Conservation (phyloP, 257 asterid species). For the Solanum bukasovii region DNA sequence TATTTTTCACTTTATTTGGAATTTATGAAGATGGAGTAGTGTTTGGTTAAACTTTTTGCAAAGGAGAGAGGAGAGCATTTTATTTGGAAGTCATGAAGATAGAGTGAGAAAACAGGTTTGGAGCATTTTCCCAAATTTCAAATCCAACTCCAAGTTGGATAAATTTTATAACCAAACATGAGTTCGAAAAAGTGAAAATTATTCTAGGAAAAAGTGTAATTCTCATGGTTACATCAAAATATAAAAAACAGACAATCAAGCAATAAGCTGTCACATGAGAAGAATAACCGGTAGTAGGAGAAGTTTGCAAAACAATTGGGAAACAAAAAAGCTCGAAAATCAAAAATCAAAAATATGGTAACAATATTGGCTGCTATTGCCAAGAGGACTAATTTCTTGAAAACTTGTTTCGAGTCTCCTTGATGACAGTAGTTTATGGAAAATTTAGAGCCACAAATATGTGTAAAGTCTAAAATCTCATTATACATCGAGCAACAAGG, state of each 20-base stretch:
- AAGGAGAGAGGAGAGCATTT: background rate
- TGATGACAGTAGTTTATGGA: background rate
- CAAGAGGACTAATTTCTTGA: background rate
- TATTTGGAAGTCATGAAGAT: background rate
- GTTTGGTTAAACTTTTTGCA: background rate
- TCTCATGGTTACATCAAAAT: background rate
- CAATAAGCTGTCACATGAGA: background rate
- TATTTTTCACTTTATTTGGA: background rate
- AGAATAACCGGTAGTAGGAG: background rate
- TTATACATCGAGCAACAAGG: background rate
- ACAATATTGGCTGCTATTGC: background rate
- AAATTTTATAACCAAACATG: background rate
- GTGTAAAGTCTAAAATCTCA: background rate
- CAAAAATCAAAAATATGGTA: background rate
- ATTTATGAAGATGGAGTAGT: background rate
- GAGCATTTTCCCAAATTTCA: background rate
- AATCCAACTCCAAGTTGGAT: background rate
- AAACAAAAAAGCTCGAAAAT: background rate
- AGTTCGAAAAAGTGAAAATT: background rate
- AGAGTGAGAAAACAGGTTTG: background rate
- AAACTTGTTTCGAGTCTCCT: background rate
- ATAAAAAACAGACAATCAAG: background rate
- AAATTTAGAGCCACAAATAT: background rate
- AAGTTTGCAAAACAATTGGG: background rate
- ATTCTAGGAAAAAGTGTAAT: background rate